Base-by-base conservation (phyloP, 2,329 filamentous ascomycete genomes). In the Cladosporium phlei region DNA sequence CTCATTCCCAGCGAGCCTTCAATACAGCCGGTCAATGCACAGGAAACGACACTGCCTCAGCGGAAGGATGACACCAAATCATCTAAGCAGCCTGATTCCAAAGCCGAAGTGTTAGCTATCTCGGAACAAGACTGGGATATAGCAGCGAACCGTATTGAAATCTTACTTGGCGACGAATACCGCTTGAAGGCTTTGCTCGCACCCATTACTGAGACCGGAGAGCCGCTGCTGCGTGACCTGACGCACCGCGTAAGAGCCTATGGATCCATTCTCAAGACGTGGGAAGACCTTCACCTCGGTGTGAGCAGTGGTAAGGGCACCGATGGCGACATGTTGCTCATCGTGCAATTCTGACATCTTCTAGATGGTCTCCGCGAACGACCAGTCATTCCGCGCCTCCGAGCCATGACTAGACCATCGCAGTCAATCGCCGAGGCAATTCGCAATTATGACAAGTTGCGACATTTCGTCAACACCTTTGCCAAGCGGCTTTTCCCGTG, bases 361-460 rank as follows among this genome's bases (percentile, higher is more conserved):
- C 6, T 32, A 47, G 44, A 40, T 9, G 14, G 21, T n/a, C 6
- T 37, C 2, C 38, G 24, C 9, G 43, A 51, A 10, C 46, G 47
- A 34, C 43, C 47, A 14, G 37, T 52, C 8, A 45, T 50, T 2
- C 43, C 49, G n/a, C 37, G 40, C 14, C 30, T 53, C 10, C 49
- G 53, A 16, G 30, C 38, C 17, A 22, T 38, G 16, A 43, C 34
- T 8, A 14, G n/a, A 27, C 17, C 35, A 40, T 50, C 37, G 27
- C 32, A 34, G n/a, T 51, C 39, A 21, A 42, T 46, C 37, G 52
- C 20, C 22, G 48, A 11, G 49, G 71, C 29, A 66, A 66, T 14
- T 56, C 59, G n/a, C 24, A 45, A 12, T 25, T 73, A 73, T 40
- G 70, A 73, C 50, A 55, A 59, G 4, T 71, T 67, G 53, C 66